Base-by-base conservation (phyloP, 1,139 yeast genomes). In the Pichia sp. region DNA sequence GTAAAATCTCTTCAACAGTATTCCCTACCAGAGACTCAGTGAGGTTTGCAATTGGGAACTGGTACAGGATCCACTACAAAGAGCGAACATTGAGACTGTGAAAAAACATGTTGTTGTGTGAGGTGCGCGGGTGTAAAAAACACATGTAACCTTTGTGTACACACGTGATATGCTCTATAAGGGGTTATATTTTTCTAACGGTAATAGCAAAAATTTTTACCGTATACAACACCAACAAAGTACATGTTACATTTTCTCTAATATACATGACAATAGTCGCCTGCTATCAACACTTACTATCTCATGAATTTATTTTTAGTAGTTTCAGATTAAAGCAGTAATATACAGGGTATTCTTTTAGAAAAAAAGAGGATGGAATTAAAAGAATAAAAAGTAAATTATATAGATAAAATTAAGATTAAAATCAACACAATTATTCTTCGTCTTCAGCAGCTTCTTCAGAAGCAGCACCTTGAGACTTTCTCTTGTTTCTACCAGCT, bases 401-500 rank as follows among this genome's bases (percentile, higher is more conserved):
- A 27, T 30, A 30, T 20, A 30, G 16, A 27, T 39, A 22, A 32
- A n/a, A n/a, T n/a, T n/a, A n/a, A n/a, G n/a, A 23, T 40, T 32
- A 40, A 15, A 40, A 43, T 46, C 41, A 42, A 44, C 53, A 48
- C 48, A 49, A 35, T 46, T 49, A 52, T 58, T 63, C 67, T 63
- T 73, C 76, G 61, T 71, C 77, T 58, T 70, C 87, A 59, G 68
- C 87, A 57, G 71, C 92, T 56, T 70, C 89, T 64, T 71, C 82
- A 59, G 70, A 73, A 36, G 42, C 36, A 58, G 70, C 68, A 71
- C 76, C 82, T 73, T 84, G 86, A 82, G 85, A 82, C 80, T 81
- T 90, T 87, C 98, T 89, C 85, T 94, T 94, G 69, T 88, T 96
- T 83, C 98, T 94, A 75, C 99, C 99, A 67, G 98, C 94, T 81